These are phyloP conservation scores for Cryptosporidium viatorum DNA, from an alignment of 169 alveolate species.

Conservation along the genomic window DNA sequence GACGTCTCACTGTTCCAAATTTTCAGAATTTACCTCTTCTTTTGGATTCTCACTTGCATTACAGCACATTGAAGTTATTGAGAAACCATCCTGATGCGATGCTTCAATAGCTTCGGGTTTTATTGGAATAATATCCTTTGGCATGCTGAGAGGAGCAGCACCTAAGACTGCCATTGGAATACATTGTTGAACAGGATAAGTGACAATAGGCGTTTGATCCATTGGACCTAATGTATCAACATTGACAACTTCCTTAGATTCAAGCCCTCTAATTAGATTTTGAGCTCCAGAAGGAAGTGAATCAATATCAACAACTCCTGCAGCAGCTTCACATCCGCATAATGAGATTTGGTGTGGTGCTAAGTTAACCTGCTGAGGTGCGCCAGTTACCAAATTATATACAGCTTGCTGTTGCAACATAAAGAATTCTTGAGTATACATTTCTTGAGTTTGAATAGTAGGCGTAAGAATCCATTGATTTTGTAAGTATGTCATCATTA, in stretches of 20 bases:
- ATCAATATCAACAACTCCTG: conserved; percentile 71
- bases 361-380: conserved; percentile 82
- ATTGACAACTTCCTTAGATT: conserved; percentile 59
- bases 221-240: conserved; percentile 71
- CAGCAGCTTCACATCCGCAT: conserved; percentile 75
- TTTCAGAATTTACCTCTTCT: conserved; percentile 19
- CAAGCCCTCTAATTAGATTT: conserved; percentile 65
- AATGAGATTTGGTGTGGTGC: conserved; percentile 82
- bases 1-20: neutral
- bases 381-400: conserved; percentile 79
- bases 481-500: conserved; percentile 83
- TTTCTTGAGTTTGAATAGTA: conserved; percentile 81
- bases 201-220: conserved; percentile 74
- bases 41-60: conserved; percentile 67
- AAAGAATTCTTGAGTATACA: conserved; percentile 84
- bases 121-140: conserved; percentile 68
- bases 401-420: conserved; percentile 82
- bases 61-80: conserved; percentile 67
- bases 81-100: conserved; percentile 70
- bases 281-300: conserved; percentile 75
- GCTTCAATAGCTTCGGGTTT: conserved; percentile 63
- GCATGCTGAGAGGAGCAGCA: conserved; percentile 75
- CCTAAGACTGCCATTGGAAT: conserved; percentile 76
- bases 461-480: conserved; percentile 82
- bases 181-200: conserved; percentile 73